These are phyloP conservation scores for Leptographium galeiforme DNA, from an alignment of 2,329 filamentous ascomycete genomes.

Conservation along the genomic window DNA sequence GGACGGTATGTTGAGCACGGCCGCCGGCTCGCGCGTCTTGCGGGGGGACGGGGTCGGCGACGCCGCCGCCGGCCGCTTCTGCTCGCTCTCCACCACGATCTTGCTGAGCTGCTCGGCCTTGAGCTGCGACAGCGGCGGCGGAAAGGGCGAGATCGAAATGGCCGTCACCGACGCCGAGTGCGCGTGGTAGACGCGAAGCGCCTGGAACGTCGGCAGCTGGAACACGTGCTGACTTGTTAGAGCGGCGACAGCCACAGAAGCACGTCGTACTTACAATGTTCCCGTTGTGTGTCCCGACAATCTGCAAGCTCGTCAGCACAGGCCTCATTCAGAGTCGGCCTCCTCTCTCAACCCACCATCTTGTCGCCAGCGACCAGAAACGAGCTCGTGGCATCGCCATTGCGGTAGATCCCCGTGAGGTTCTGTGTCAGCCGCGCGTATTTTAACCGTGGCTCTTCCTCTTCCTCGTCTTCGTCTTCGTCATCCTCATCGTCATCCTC, in stretches of 20 bases:
- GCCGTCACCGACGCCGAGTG: slow-evolving; percentile 84
- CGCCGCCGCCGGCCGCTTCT: slow-evolving; percentile 14
- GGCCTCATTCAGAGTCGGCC: too few species aligned
- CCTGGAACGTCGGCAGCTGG: slow-evolving; percentile 67
- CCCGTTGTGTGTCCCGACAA: slow-evolving; percentile 90
- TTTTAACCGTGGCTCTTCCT: slow-evolving; percentile 89
- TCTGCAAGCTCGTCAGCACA: slow-evolving; percentile 30
- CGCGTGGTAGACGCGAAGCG: slow-evolving; percentile 76
- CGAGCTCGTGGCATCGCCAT: slow-evolving; percentile 85
- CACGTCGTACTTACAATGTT: slow-evolving; percentile 52
- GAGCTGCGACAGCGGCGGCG: slow-evolving; percentile 36
- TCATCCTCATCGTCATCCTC: slow-evolving; percentile 47
- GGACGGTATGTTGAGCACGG: slow-evolving; percentile 61
- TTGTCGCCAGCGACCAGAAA: slow-evolving; percentile 91
- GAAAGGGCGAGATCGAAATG: slow-evolving; percentile 80
- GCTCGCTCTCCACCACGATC: slow-evolving; percentile 24
- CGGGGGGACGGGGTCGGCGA: slow-evolving; percentile 39
- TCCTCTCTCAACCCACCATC: slow-evolving; percentile 50
- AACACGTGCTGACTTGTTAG: slow-evolving; percentile 55
- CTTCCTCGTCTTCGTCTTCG: slow-evolving; percentile 69
- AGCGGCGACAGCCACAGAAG: not conserved
- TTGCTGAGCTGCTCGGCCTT: slow-evolving; percentile 26
- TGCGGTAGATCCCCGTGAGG: slow-evolving; percentile 71
- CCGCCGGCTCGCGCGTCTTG: slow-evolving; percentile 34
- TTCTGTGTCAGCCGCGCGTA: slow-evolving; percentile 77